A percentile compares a stretch with the other conserved stretches of the same genome.
Conservation (phyloP, 305 asterid genomes). For the Rubia occidens region DNA sequence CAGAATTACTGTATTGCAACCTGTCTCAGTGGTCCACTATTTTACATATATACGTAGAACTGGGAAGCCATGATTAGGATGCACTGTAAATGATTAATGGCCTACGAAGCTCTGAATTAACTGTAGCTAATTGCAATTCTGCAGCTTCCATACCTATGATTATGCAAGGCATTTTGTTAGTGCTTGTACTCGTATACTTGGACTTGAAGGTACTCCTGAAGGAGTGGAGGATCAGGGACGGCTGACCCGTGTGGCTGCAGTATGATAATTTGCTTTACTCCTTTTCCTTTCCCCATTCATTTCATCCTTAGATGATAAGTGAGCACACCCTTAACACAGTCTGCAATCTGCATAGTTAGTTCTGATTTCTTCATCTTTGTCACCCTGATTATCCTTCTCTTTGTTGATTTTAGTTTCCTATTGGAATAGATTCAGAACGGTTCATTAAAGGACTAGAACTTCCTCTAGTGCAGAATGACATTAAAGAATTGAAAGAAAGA, state of each 20-base stretch:
- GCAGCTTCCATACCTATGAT: constrained; percentile 90
- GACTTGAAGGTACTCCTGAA: constrained; percentile 94
- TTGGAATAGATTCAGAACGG: constrained; percentile 89
- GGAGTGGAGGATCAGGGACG: constrained; percentile 98
- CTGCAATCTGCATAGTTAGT: constrained; percentile 2
- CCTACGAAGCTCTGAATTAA: constrained; percentile 8
- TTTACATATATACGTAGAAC: background rate
- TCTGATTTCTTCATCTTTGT: constrained; percentile 7
- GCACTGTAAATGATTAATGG: background rate
- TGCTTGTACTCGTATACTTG: constrained; percentile 92
- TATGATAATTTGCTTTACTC: constrained; percentile 27
- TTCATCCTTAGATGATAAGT: constrained; percentile 3
- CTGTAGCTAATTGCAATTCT: constrained; percentile 21
- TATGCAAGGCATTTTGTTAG: constrained; percentile 92
- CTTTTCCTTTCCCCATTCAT: constrained; percentile 16
- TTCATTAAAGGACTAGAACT: constrained; percentile 72
- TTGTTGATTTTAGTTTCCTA: constrained; percentile 56
- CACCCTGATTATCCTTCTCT: constrained; percentile 13
- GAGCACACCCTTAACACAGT: constrained; percentile 12
- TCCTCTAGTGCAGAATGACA: constrained; percentile 46
- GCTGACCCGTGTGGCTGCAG: constrained; percentile 96
- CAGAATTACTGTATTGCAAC: background rate
- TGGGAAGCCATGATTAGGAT: background rate
- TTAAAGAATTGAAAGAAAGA: constrained; percentile 62
- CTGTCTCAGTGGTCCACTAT: background rate